A percentile compares a stretch with the other conserved stretches of the same genome.
Conservation (phyloP, 495 filamentous ascomycete genomes). For the Hypoxylon rickii region DNA sequence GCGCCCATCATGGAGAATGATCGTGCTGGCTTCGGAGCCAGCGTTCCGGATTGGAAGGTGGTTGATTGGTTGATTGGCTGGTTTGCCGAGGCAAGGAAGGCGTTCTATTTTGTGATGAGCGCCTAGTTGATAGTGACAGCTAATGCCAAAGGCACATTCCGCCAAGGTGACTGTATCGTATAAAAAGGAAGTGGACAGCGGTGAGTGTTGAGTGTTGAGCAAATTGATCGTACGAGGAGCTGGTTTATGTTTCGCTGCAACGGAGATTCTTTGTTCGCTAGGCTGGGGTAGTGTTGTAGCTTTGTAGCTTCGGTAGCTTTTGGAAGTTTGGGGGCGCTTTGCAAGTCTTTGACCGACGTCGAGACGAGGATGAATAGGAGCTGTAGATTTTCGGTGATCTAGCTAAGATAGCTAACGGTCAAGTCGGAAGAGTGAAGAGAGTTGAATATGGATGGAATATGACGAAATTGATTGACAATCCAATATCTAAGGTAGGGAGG, state of each 20-base stretch:
- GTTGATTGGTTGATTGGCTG: not conserved
- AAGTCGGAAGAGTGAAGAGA: constrained; percentile 2
- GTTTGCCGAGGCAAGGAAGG: not conserved
- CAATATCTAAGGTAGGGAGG: constrained; percentile 28
- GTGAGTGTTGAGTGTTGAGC: not conserved
- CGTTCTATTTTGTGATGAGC: constrained; percentile 1
- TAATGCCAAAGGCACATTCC: constrained; percentile 21
- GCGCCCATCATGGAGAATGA: constrained; percentile 71
- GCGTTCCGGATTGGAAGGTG: too few relatives aligned
- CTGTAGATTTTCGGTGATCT: too few relatives aligned
- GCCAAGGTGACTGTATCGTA: constrained; percentile 1
- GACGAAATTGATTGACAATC: constrained; percentile 32
- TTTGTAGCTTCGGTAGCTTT: constrained; percentile 4
- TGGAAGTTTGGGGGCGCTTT: too few relatives aligned
- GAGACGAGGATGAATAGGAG: not conserved
- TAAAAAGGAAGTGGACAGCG: not conserved
- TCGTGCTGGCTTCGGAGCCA: constrained; percentile 10
- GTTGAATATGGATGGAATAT: constrained; percentile 22
- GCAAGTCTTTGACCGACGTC: not conserved
- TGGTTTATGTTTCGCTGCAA: not conserved
- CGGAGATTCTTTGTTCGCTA: constrained; percentile 18
- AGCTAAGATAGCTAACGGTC: too few relatives aligned
- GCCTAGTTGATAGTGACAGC: not conserved
- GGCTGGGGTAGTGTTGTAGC: not conserved
- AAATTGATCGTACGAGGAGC: not conserved